Evolutionary conservation across 2,329 filamentous ascomycete species (phyloP).

Genomic region (Cytospora paraplurivora): DNA sequence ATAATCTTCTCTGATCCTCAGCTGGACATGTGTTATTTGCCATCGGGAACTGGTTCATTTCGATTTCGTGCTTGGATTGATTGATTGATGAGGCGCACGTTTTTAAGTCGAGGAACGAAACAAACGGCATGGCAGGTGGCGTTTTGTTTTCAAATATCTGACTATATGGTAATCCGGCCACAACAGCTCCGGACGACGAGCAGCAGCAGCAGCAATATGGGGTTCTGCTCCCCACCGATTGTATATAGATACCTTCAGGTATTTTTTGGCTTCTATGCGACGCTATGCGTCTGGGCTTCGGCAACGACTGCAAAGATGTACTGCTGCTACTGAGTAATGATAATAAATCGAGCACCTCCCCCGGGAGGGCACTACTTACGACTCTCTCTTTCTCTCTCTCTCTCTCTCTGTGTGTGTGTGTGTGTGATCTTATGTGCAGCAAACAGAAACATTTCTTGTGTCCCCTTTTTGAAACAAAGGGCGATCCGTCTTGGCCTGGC

Average conservation of each 20-base stretch:
- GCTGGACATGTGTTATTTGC: slow-evolving; percentile 8
- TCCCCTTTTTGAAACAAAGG: neutral
- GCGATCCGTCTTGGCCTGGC: neutral
- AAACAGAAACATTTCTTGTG: neutral
- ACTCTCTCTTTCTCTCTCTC: no score
- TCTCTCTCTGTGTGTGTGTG: neutral
- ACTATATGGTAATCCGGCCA: neutral
- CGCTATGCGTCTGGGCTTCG: neutral
- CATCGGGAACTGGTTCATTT: neutral
- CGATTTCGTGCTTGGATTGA: slow-evolving; percentile 16
- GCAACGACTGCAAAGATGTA: slow-evolving; percentile 13
- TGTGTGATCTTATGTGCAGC: neutral
- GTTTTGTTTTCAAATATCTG: slow-evolving; percentile 7
- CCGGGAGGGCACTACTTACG: neutral
- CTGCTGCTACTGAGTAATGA: slow-evolving; percentile 18
- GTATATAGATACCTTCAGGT: neutral
- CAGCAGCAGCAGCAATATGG: neutral
- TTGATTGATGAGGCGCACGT: slow-evolving; percentile 11
- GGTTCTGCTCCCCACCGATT: neutral
- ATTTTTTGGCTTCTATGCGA: neutral
- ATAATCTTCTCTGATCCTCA: neutral
- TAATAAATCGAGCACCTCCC: slow-evolving; percentile 16
- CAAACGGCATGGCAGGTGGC: slow-evolving; percentile 17
- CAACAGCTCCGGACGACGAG: neutral
- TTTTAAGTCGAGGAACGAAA: slow-evolving; percentile 9